Evolutionary conservation across 2,329 filamentous ascomycete genomes (phyloP).

Genomic region (Chrysoporthe puriensis): DNA sequence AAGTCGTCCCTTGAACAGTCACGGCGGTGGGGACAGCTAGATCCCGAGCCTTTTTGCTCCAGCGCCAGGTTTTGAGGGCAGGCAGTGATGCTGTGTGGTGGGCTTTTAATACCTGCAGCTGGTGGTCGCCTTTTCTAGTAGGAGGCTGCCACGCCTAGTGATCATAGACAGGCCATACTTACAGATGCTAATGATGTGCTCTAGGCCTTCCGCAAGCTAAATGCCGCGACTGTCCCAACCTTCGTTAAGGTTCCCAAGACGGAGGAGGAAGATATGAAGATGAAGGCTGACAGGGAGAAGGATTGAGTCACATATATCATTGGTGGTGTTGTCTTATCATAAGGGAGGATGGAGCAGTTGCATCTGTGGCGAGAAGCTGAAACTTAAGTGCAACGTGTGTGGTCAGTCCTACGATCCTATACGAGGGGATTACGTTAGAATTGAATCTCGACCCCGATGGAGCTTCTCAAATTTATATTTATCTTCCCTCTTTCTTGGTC

Average conservation of each 20-base stretch:
- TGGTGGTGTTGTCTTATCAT: not conserved
- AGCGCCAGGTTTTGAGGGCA: constrained; percentile 21
- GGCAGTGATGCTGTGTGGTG: constrained; percentile 32
- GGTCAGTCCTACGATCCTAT: too few relatives aligned
- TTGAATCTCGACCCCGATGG: too few relatives aligned
- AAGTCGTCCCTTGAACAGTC: constrained; percentile 27
- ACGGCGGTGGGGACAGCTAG: not conserved
- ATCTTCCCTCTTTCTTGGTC: too few relatives aligned
- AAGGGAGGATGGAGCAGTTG: not conserved
- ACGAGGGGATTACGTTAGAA: too few relatives aligned
- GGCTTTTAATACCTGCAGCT: constrained; percentile 28
- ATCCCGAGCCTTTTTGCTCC: constrained; percentile 5
- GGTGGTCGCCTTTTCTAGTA: constrained; percentile 13
- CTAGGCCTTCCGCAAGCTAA: constrained; percentile 42
- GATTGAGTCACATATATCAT: constrained; percentile 3
- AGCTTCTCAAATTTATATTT: too few relatives aligned
- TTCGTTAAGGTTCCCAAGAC: constrained; percentile 41
- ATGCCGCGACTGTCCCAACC: constrained; percentile 40
- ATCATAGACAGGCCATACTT: too few relatives aligned
- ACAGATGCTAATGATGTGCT: constrained; percentile 21
- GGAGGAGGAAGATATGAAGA: constrained; percentile 41
- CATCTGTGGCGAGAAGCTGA: not conserved
- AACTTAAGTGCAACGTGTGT: too few relatives aligned
- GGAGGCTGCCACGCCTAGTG: not conserved
- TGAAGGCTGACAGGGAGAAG: constrained; percentile 37